These are phyloP conservation scores for Blakeslea trispora DNA, from an alignment of 371 early-diverging fungal genomes.

Conservation along the genomic window DNA sequence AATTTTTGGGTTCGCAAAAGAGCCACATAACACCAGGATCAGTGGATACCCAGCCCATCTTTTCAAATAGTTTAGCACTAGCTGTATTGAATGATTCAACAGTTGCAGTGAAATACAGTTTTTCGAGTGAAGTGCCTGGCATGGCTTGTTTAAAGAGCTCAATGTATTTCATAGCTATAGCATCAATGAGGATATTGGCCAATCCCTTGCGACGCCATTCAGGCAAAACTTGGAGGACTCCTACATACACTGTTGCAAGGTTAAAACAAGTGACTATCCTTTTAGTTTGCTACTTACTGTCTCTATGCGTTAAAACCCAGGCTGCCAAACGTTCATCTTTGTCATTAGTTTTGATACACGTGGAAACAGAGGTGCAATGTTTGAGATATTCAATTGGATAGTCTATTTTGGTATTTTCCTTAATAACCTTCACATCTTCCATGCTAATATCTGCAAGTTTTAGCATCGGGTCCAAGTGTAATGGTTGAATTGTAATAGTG, in stretches of 20 bases:
- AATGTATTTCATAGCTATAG: slow-evolving; percentile 6
- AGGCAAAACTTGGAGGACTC: slow-evolving; percentile 17
- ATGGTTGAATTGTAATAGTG: neutral
- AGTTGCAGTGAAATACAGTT: slow-evolving; percentile 9
- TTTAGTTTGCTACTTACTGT: slow-evolving; percentile 5
- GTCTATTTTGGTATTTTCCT: neutral
- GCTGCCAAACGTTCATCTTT: slow-evolving; percentile 13
- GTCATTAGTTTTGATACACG: slow-evolving; percentile 6
- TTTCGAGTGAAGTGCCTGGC: neutral
- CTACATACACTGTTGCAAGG: slow-evolving; percentile 10
- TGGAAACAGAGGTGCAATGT: slow-evolving; percentile 6
- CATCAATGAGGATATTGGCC: slow-evolving; percentile 5
- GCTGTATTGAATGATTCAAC: slow-evolving; percentile 12
- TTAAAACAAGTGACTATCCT: neutral
- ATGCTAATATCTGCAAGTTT: neutral
- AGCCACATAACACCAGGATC: slow-evolving; percentile 4
- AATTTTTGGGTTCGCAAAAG: neutral
- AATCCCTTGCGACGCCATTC: slow-evolving; percentile 10
- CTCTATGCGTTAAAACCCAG: slow-evolving; percentile 18
- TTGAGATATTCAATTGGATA: slow-evolving; percentile 7
- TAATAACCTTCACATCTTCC: slow-evolving; percentile 1
- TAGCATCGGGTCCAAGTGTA: neutral
- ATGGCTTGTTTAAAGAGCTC: neutral
- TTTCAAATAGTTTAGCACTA: slow-evolving; percentile 10
- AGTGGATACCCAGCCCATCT: slow-evolving; percentile 6